Base-by-base conservation (phyloP, 2,329 filamentous ascomycete species). In the Aspergillus vadensis region DNA sequence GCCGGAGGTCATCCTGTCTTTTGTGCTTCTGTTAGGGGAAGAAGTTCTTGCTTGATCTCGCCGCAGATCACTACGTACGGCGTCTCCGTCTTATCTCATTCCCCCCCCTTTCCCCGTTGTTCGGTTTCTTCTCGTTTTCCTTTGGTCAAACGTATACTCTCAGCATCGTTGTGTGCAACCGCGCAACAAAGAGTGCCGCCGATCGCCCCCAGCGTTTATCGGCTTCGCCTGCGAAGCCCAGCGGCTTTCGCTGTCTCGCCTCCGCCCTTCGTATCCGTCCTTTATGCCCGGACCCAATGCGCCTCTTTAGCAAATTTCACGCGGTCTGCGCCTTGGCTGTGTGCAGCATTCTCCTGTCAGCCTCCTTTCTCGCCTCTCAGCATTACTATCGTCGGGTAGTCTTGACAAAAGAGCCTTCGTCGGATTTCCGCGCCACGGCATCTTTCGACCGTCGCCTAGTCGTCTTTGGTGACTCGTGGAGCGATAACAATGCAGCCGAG, bases 401-500 rank as follows among this genome's bases (percentile, higher is more conserved):
- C 17, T 62, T 64, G n/a, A 43, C 53, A 32, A 56, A 63, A 58
- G 51, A 60, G 23, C 64, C 65, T 3, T 53, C 56, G 44, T 32
- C 61, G 10, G 59, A 61, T 9, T 71, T 72, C 41, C 63, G 67
- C 48, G 58, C 67, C 8, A 57, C 66, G 8, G 57, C 53, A 4
- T 55, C 63, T 23, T 73, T 69, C 59, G 65, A 72, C 38, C 69
- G 67, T 43, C 66, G 72, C 55, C 63, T 77, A 57, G 74, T 77
- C 3, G 71, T 76, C 6, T 78, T 77, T 65, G 75, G 76, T 5
- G 75, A 78, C 64, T 74, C 76, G 8, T 77, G 73, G 76, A 76
- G 74, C 48, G 74, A 76, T 50, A 71, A 69, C 60, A 68, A 72
- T 62, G 69, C 69, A 4, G 67, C 68, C 41, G 65, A 69, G 12